Conservation (phyloP, 1,139 yeast genomes). For the Kodamaea alishanica region DNA sequence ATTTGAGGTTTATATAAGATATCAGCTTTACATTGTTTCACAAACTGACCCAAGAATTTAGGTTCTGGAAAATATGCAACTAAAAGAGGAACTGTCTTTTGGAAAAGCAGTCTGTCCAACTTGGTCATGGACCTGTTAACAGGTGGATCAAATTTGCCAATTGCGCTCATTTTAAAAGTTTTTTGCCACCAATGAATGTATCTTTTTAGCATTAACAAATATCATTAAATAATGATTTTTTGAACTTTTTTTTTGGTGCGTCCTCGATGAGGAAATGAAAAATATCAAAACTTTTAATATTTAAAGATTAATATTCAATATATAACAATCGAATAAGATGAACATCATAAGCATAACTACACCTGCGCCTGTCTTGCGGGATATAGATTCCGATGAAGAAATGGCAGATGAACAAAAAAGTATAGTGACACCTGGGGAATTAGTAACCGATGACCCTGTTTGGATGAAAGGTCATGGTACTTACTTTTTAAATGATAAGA, state of each 20-base stretch:
- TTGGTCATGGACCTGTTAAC: constrained; percentile 58
- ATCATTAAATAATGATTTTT: no score
- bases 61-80: constrained; percentile 73
- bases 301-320: no score
- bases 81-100: constrained; percentile 52
- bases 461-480: constrained; percentile 99
- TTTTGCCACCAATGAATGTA: neutral
- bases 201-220: no score
- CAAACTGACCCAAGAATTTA: constrained; percentile 51
- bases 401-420: constrained; percentile 33
- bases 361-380: constrained; percentile 21
- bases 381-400: constrained; percentile 16
- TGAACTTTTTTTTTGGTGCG: no score
- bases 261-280: no score
- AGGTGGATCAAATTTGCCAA: constrained; percentile 55
- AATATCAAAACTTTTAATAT: no score
- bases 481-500: constrained; percentile 63
- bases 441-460: constrained; percentile 88
- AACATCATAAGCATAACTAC: constrained; percentile 39
- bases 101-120: constrained; percentile 64
- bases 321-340: constrained; percentile 17
- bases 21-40: constrained; percentile 51
- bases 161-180: neutral
- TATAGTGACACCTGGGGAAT: constrained; percentile 92
- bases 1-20: constrained; percentile 61